Conservation (phyloP, 257 asterid genomes). For the Rauvolfia tetraphylla region DNA sequence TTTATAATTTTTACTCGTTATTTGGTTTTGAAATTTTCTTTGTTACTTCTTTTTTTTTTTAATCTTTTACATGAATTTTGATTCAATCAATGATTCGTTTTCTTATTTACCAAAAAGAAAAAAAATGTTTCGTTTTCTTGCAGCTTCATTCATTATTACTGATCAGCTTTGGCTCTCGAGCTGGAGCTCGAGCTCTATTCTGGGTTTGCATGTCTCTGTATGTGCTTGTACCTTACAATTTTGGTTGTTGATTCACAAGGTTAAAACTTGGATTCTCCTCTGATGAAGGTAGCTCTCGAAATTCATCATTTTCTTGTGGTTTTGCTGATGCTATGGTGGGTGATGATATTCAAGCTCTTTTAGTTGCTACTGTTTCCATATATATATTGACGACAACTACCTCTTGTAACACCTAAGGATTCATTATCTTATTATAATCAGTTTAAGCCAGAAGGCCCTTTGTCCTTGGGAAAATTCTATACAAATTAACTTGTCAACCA, state of each 20-base stretch:
- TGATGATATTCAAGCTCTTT: neutral
- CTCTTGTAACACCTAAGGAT: neutral
- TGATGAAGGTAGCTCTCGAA: neutral
- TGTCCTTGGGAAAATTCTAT: neutral
- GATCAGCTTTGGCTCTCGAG: neutral
- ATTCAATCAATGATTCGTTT: neutral
- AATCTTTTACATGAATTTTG: neutral
- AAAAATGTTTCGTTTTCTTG: neutral
- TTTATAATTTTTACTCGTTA: neutral
- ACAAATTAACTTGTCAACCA: neutral
- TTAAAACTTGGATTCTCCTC: neutral
- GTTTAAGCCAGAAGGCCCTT: neutral
- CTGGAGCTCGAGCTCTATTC: neutral
- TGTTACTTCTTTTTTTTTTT: neutral
- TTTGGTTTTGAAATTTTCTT: neutral
- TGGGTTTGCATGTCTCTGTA: constrained; percentile 8
- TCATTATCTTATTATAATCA: too few relatives aligned
- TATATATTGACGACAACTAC: neutral
- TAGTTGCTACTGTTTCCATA: neutral
- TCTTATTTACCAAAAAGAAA: too few relatives aligned
- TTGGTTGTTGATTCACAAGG: neutral
- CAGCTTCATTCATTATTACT: neutral
- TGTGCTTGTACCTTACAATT: neutral
- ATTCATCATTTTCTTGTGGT: neutral
- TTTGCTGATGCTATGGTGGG: neutral